Percentiles rank a stretch among this genome's conserved stretches.
phyloP scores from a whole-genome alignment of 2,329 filamentous ascomycete genomes.

The Aspergillus bombycis region DNA sequence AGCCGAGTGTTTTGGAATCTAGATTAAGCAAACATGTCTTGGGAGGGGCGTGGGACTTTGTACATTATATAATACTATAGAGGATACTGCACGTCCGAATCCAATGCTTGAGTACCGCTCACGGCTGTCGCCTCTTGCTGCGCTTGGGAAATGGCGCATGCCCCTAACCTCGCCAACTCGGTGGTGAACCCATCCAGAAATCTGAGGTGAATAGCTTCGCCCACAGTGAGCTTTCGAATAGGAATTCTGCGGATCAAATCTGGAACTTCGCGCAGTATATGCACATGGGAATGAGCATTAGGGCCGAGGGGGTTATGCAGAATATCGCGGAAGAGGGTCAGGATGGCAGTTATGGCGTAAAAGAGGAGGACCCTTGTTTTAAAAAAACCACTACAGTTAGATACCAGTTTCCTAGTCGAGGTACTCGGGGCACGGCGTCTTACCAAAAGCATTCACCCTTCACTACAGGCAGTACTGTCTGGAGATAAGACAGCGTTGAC shows the following conservation, averaged over 20 bases:
- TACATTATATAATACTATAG: too few species aligned
- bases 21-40: too few species aligned
- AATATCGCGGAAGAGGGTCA: slow-evolving; percentile 55
- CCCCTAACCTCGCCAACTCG: neutral
- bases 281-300: slow-evolving; percentile 21
- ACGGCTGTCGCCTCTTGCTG: too few species aligned
- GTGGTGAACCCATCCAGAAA: neutral
- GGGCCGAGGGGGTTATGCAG: slow-evolving; percentile 46
- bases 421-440: neutral
- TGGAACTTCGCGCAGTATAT: neutral
- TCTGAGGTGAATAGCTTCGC: neutral
- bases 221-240: slow-evolving; percentile 8
- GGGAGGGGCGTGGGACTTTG: too few species aligned
- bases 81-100: too few species aligned
- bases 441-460: slow-evolving; percentile 5
- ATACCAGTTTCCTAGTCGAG: neutral
- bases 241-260: slow-evolving; percentile 3
- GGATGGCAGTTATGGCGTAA: slow-evolving; percentile 54
- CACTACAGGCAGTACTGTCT: neutral
- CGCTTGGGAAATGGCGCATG: neutral
- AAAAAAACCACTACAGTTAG: too few species aligned
- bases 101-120: too few species aligned
- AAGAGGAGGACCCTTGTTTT: slow-evolving; percentile 51
- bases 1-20: too few species aligned
- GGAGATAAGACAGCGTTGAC: slow-evolving; percentile 20